Conservation (phyloP, 169 alveolate species). For the Ichthyophthirius multifiliis region DNA sequence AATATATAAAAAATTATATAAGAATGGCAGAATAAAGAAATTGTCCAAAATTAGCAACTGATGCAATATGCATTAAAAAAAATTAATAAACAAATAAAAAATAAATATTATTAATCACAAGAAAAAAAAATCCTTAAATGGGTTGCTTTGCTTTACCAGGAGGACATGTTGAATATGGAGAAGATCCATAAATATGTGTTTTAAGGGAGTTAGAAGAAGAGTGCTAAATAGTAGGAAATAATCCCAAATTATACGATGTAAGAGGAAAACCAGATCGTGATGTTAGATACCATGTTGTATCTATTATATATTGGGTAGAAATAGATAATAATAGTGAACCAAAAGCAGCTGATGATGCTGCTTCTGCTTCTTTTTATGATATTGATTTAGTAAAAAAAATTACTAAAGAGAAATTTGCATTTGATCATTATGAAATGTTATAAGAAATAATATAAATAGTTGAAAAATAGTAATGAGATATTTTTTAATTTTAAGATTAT, state of each 20-base stretch:
- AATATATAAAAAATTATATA: no score
- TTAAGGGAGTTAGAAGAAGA: constrained; percentile 81
- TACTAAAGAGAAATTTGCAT: constrained; percentile 48
- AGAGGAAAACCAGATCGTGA: constrained; percentile 85
- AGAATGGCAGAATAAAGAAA: constrained; percentile 16
- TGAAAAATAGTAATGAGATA: no score
- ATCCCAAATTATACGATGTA: constrained; percentile 67
- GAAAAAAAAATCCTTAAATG: constrained; percentile 51
- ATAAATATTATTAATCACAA: background rate
- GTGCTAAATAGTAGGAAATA: constrained; percentile 58
- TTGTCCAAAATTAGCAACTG: constrained; percentile 11
- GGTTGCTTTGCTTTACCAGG: constrained; percentile 80
- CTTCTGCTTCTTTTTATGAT: constrained; percentile 70
- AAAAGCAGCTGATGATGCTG: constrained; percentile 88
- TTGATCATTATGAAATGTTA: constrained; percentile 78
- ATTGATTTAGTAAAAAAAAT: constrained; percentile 50
- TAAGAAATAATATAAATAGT: background rate
- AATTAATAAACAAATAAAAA: background rate
- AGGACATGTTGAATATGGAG: constrained; percentile 80
- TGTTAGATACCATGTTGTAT: constrained; percentile 86
- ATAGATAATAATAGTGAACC: constrained; percentile 68
- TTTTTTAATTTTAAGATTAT: no score
- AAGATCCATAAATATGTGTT: constrained; percentile 74
- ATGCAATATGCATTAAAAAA: background rate
- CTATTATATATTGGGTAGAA: constrained; percentile 71